phyloP scores from a whole-genome alignment of 192 early-diverging fungal genomes.

The Entomortierella parvispora region DNA sequence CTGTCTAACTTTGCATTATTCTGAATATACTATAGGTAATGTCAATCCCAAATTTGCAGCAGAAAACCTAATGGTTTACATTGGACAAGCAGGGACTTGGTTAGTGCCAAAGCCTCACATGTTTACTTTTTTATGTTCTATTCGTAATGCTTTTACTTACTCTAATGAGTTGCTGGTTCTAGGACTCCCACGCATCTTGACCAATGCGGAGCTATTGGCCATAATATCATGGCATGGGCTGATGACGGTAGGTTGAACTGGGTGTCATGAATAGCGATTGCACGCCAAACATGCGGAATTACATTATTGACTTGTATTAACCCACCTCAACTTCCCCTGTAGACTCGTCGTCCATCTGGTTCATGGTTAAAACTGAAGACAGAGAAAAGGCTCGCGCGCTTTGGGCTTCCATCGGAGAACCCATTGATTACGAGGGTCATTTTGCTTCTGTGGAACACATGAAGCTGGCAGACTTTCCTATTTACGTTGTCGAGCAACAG shows the following conservation, averaged over 20 bases:
- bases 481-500: constrained; percentile 42
- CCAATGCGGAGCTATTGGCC: constrained; percentile 48
- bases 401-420: constrained; percentile 26
- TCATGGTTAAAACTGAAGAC: constrained; percentile 34
- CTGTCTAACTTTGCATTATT: neutral
- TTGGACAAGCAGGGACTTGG: constrained; percentile 47
- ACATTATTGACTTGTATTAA: neutral
- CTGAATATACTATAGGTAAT: neutral
- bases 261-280: neutral
- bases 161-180: too few species aligned
- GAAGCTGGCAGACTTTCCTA: constrained; percentile 20
- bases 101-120: too few species aligned
- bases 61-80: constrained; percentile 48
- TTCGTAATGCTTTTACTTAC: too few species aligned
- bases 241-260: constrained; percentile 12
- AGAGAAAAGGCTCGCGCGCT: constrained; percentile 19
- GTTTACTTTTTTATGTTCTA: too few species aligned
- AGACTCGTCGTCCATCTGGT: constrained; percentile 43
- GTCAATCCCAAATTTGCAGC: constrained; percentile 28
- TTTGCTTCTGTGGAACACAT: constrained; percentile 39
- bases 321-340: neutral
- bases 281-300: neutral
- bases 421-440: constrained; percentile 41
- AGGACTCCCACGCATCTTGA: constrained; percentile 49
- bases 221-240: constrained; percentile 50